Conservation (phyloP, 257 asterid species). For the Fraxinus cuspidata region DNA sequence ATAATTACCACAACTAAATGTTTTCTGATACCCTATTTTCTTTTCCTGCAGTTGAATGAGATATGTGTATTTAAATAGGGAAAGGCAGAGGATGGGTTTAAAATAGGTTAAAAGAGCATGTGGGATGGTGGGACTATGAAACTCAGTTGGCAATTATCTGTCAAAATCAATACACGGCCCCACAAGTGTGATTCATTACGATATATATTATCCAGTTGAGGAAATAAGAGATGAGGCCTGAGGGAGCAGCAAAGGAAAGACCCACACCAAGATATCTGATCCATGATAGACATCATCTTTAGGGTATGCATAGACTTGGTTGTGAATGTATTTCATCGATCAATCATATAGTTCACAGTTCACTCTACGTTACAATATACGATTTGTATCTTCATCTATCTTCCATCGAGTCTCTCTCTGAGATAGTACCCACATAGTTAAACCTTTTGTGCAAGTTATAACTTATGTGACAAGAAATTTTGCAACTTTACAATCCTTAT, state of each 20-base stretch:
- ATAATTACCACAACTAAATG: too few relatives aligned
- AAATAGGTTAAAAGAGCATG: constrained; percentile 39
- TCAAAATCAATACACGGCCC: constrained; percentile 38
- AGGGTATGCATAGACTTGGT: constrained; percentile 34
- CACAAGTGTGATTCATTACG: constrained; percentile 36
- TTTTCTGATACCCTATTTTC: not conserved
- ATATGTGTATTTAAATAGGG: constrained; percentile 45
- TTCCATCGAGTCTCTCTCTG: too few relatives aligned
- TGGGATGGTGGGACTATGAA: constrained; percentile 55
- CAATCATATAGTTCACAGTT: constrained; percentile 9
- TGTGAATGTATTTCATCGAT: constrained; percentile 50
- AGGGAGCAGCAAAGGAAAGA: not conserved
- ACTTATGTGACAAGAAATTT: too few relatives aligned
- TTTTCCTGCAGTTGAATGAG: constrained; percentile 25
- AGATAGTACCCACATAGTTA: too few relatives aligned
- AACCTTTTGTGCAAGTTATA: too few relatives aligned
- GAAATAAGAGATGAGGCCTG: constrained; percentile 11
- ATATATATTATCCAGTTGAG: constrained; percentile 55
- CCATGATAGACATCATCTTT: constrained; percentile 17
- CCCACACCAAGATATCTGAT: constrained; percentile 29
- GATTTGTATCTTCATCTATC: too few relatives aligned
- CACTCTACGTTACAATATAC: too few relatives aligned
- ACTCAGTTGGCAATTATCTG: constrained; percentile 48
- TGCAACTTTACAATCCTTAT: too few relatives aligned
- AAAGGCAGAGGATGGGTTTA: constrained; percentile 41